Evolutionary conservation across 306 rosid genomes (phyloP), one percentile per base, ranked within the genome.

Genomic region (Lagenaria siceraria): DNA sequence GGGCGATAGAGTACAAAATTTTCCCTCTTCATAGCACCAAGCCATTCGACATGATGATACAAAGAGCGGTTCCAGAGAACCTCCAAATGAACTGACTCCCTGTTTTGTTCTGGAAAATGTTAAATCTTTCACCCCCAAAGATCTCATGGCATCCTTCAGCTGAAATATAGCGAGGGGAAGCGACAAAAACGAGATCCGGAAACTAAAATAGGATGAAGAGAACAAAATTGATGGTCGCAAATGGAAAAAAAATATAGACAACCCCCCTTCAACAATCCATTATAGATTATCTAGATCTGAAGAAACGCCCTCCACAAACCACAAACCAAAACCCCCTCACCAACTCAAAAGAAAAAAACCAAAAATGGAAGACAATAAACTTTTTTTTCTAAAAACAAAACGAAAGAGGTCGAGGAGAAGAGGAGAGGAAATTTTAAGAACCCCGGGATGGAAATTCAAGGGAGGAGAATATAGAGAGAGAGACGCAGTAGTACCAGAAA

Each of bases 401-500:
- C 49, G 21, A 38, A 42, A 21, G 6, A 5, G 27, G 46, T 27
- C 5, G 25, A 52, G 58, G 14, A 17, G 12, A 42, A 59, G n/a
- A 64, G 7, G 9, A 7, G 19, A 77, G 46, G 33, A 27, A 43
- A 77, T 11, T 17, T 13, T 10, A 33, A 12, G 31, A 61, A 24
- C 6, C 0, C 35, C 2, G 15, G 1, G 17, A 73, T 19, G 17
- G 69, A 56, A 76, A 18, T 21, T 14, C 48, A 10, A 40, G 42
- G 42, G 6, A 31, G 11, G 21, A 40, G 31, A 1, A 60, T 17
- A 38, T n/a, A 3, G 19, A 51, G 33, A 4, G n/a, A 52, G 36
- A 24, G 27, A 35, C 18, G 29, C 22, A 14, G 48, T 1, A 18
- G 51, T 51, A 92, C 98, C 97, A 85, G 96, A 83, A 82, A 89